Percentiles rank a stretch among this genome's conserved stretches.
These are phyloP conservation scores for Mycocentrospora acerina DNA, from an alignment of 2,329 filamentous ascomycete genomes.

Conservation along the genomic window DNA sequence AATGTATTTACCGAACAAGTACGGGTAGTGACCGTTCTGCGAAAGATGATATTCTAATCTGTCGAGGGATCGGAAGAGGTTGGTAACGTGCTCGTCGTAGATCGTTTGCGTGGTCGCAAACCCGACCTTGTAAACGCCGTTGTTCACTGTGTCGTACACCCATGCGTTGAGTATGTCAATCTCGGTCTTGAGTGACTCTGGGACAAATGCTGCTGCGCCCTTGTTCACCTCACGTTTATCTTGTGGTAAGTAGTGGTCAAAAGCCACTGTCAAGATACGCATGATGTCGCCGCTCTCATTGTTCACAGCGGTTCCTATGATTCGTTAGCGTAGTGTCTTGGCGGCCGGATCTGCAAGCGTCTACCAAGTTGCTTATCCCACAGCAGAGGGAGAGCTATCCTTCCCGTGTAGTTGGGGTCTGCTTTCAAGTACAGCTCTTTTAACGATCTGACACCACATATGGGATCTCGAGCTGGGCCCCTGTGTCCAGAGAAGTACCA, in stretches of 20 bases:
- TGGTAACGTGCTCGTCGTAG: slow-evolving; percentile 72
- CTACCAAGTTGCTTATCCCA: slow-evolving; percentile 63
- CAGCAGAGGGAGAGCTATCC: slow-evolving; percentile 81
- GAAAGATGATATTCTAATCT: slow-evolving; percentile 70
- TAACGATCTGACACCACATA: slow-evolving; percentile 34
- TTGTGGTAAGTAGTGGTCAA: slow-evolving; percentile 32
- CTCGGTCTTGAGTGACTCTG: slow-evolving; percentile 59
- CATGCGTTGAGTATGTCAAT: slow-evolving; percentile 80
- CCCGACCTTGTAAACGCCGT: slow-evolving; percentile 63
- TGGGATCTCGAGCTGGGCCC: slow-evolving; percentile 31
- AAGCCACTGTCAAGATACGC: slow-evolving; percentile 34
- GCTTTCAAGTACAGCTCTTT: slow-evolving; percentile 73
- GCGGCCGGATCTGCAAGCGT: background rate
- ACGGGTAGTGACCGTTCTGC: slow-evolving; percentile 57
- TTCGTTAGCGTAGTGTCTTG: slow-evolving; percentile 4
- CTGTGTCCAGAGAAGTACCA: slow-evolving; percentile 35
- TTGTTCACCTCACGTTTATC: slow-evolving; percentile 58
- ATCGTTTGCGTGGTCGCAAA: slow-evolving; percentile 83
- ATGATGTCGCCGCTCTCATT: slow-evolving; percentile 41
- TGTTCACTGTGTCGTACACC: slow-evolving; percentile 68
- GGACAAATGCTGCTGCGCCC: slow-evolving; percentile 65
- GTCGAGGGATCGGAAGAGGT: slow-evolving; percentile 77
- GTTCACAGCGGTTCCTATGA: slow-evolving; percentile 33
- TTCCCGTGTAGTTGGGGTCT: slow-evolving; percentile 52
- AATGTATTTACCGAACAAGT: slow-evolving; percentile 67